Conservation (phyloP, 2,329 filamentous ascomycete genomes). For the Fusarium irregulare region DNA sequence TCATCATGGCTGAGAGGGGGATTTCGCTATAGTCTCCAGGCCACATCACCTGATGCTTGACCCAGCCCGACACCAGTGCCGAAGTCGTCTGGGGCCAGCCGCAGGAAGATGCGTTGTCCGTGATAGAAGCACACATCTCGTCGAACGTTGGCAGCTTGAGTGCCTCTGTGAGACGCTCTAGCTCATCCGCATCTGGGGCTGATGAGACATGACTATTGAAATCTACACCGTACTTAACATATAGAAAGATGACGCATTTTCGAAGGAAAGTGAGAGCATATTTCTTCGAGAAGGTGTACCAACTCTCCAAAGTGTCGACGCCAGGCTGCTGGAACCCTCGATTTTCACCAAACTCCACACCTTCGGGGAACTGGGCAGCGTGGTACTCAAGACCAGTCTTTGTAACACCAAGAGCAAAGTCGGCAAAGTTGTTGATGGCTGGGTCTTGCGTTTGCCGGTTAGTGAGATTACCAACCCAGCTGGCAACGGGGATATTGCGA, state of each 20-base stretch:
- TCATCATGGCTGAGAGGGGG: conserved; percentile 62
- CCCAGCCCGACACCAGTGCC: conserved; percentile 74
- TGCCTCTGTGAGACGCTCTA: conserved; percentile 81
- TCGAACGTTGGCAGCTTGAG: conserved; percentile 82
- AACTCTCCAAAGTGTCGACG: conserved; percentile 64
- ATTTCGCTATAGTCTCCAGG: conserved; percentile 47
- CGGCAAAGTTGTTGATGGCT: conserved; percentile 65
- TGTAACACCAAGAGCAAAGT: conserved; percentile 64
- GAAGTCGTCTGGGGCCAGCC: conserved; percentile 62
- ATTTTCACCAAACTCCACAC: conserved; percentile 51
- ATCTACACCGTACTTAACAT: conserved; percentile 89
- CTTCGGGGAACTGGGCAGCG: conserved; percentile 46
- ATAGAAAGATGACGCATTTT: conserved; percentile 84
- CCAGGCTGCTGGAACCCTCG: conserved; percentile 66
- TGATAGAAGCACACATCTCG: conserved; percentile 76
- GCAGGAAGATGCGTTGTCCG: conserved; percentile 55
- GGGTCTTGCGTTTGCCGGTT: conserved; percentile 58
- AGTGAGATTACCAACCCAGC: conserved; percentile 61
- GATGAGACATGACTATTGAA: conserved; percentile 77
- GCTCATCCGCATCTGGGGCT: conserved; percentile 76
- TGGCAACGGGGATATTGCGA: conserved; percentile 62
- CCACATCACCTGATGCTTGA: conserved; percentile 69
- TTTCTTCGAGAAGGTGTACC: conserved; percentile 74
- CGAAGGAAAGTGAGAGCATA: conserved; percentile 93
- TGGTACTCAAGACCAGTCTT: conserved; percentile 58